phyloP scores from a whole-genome alignment of 2,329 filamentous ascomycete genomes.

The Colletotrichum sublineola region DNA sequence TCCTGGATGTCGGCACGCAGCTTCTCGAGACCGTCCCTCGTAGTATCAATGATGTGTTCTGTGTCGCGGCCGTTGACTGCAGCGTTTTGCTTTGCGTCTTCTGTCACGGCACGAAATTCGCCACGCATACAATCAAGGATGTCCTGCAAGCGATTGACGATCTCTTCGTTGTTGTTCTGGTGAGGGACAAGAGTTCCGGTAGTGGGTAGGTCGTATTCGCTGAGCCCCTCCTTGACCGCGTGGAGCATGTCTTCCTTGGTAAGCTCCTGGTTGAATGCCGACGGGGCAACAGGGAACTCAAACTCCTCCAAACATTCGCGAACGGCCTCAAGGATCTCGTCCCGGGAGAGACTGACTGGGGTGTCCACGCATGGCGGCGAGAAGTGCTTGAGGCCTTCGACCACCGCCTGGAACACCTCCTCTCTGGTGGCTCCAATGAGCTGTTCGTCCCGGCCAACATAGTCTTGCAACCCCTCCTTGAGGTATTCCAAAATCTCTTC shows the following conservation, averaged over 20 bases:
- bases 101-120: slow-evolving; percentile 71
- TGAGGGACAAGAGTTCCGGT: slow-evolving; percentile 58
- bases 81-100: slow-evolving; percentile 81
- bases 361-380: slow-evolving; percentile 79
- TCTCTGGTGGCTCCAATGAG: slow-evolving; percentile 78
- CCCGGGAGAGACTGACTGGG: slow-evolving; percentile 77
- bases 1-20: slow-evolving; percentile 84
- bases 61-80: slow-evolving; percentile 84
- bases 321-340: slow-evolving; percentile 87
- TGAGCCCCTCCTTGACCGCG: slow-evolving; percentile 72
- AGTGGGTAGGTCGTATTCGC: slow-evolving; percentile 61
- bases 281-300: slow-evolving; percentile 76
- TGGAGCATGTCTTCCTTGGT: slow-evolving; percentile 74
- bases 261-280: slow-evolving; percentile 66
- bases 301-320: slow-evolving; percentile 89
- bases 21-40: slow-evolving; percentile 88
- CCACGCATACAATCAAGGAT: slow-evolving; percentile 72
- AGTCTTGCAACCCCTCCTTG: slow-evolving; percentile 85
- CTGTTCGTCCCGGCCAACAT: slow-evolving; percentile 68
- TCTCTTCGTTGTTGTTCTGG: slow-evolving; percentile 60
- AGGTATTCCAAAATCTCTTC: slow-evolving; percentile 91
- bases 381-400: slow-evolving; percentile 88
- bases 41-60: slow-evolving; percentile 88
- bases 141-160: slow-evolving; percentile 71
- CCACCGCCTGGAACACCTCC: slow-evolving; percentile 86